These are phyloP conservation scores for Tolypocladium endophyticum DNA, from an alignment of 2,329 filamentous ascomycete species.

Conservation along the genomic window DNA sequence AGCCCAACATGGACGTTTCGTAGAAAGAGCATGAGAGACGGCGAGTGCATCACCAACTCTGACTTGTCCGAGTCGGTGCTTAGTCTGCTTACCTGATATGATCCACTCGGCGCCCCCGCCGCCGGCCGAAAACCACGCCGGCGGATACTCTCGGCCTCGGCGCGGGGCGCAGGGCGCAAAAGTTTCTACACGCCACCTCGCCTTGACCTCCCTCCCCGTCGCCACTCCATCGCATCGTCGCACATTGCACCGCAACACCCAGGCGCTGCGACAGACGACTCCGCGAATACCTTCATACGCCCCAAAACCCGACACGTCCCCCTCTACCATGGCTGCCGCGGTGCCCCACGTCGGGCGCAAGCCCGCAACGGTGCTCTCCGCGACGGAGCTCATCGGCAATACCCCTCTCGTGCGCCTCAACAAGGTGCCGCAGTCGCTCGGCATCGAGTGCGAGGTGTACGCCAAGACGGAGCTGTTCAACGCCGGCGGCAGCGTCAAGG, in stretches of 20 bases:
- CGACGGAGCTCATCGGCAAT: conserved; percentile 85
- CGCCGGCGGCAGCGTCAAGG: conserved; percentile 87
- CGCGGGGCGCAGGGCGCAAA: conserved; percentile 9
- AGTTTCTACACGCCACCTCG: background rate
- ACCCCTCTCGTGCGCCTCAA: conserved; percentile 93
- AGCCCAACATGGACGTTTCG: too few relatives aligned
- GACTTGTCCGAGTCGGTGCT: too few relatives aligned
- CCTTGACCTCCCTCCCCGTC: background rate
- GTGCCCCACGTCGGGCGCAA: conserved; percentile 20
- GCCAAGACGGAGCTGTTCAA: conserved; percentile 92
- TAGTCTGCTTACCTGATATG: too few relatives aligned
- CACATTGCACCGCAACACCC: background rate
- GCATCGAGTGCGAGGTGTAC: conserved; percentile 81
- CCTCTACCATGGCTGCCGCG: conserved; percentile 7
- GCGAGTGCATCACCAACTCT: too few relatives aligned
- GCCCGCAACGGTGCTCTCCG: conserved; percentile 41
- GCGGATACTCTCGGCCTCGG: conserved; percentile 19
- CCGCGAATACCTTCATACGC: background rate
- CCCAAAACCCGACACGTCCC: background rate
- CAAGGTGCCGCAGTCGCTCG: conserved; percentile 81
- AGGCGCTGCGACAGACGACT: background rate
- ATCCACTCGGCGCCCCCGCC: background rate
- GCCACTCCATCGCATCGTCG: background rate
- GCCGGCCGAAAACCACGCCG: background rate
- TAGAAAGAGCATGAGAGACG: too few relatives aligned